Conservation (phyloP, 164 flowering plant species). For the Dillenia turbinata region DNA sequence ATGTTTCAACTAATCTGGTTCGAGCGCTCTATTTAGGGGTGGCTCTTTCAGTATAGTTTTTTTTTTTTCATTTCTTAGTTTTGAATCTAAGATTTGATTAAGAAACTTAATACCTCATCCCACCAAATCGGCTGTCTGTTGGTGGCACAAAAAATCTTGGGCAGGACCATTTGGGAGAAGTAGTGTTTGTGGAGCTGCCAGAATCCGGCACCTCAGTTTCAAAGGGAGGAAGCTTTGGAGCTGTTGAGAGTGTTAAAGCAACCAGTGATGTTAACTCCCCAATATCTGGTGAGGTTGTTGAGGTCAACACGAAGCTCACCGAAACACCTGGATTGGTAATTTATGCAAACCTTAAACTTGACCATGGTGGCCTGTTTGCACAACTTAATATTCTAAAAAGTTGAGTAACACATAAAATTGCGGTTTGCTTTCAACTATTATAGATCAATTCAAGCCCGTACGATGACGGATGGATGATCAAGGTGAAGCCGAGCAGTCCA, state of each 20-base stretch:
- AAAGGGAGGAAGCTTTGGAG: constrained; percentile 67
- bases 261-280: constrained; percentile 97
- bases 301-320: constrained; percentile 68
- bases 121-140: too few species aligned
- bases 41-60: too few species aligned
- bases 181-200: constrained; percentile 95
- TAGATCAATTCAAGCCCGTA: constrained; percentile 87
- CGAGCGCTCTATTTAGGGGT: too few species aligned
- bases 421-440: background rate
- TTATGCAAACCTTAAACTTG: background rate
- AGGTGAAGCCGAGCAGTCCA: constrained; percentile 76
- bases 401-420: too few species aligned
- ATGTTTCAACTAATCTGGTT: too few species aligned
- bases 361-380: too few species aligned
- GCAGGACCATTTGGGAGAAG: constrained; percentile 93
- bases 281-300: constrained; percentile 82
- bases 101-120: too few species aligned
- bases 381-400: too few species aligned
- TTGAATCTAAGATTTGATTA: too few species aligned
- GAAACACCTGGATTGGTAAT: constrained; percentile 82
- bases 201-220: constrained; percentile 51
- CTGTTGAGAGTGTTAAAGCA: constrained; percentile 99
- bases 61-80: too few species aligned
- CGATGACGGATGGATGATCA: constrained; percentile 98
- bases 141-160: too few species aligned